Percentiles rank a stretch among this genome's conserved stretches.
Evolutionary conservation across 192 early-diverging fungal species (phyloP).

Genomic region (Podila epigama): DNA sequence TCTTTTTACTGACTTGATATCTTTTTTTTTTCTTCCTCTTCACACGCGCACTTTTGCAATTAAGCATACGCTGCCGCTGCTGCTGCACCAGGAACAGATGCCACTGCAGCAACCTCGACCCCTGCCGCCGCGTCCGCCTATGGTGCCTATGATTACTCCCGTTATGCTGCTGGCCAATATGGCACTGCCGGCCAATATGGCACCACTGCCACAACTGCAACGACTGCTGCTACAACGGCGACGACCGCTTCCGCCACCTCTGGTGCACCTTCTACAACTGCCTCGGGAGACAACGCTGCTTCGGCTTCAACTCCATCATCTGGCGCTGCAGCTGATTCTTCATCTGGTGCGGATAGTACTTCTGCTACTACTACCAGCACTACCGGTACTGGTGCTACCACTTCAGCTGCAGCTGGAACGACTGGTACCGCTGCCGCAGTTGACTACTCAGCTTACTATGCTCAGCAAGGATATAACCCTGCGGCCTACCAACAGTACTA

Average conservation of each 20-base stretch:
- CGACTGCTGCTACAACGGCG: conserved; percentile 18
- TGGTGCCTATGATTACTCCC: conserved; percentile 29
- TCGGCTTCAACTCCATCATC: conserved; percentile 1
- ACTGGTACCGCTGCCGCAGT: conserved; percentile 3
- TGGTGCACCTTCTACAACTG: too few species aligned
- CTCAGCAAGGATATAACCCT: conserved; percentile 44
- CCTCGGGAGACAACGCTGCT: too few species aligned
- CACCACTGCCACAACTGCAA: conserved; percentile 6
- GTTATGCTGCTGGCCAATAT: conserved; percentile 26
- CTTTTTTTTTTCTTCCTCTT: neutral
- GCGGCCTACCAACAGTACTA: conserved; percentile 56
- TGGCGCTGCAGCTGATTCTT: conserved; percentile 1
- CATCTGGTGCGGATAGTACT: neutral
- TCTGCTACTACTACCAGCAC: conserved; percentile 1
- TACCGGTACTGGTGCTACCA: neutral
- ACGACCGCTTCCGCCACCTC: neutral
- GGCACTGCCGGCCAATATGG: conserved; percentile 9
- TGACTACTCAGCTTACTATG: conserved; percentile 56
- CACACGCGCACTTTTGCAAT: too few species aligned
- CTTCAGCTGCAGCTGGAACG: conserved; percentile 7
- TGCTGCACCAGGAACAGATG: conserved; percentile 13
- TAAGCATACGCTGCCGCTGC: conserved; percentile 1
- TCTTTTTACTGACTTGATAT: neutral
- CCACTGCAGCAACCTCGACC: conserved; percentile 2
- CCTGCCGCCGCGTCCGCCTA: conserved; percentile 11